Percentiles rank a stretch among this genome's conserved stretches.
Evolutionary conservation across 371 early-diverging fungal genomes (phyloP).

Genomic region (Mycotypha africana): DNA sequence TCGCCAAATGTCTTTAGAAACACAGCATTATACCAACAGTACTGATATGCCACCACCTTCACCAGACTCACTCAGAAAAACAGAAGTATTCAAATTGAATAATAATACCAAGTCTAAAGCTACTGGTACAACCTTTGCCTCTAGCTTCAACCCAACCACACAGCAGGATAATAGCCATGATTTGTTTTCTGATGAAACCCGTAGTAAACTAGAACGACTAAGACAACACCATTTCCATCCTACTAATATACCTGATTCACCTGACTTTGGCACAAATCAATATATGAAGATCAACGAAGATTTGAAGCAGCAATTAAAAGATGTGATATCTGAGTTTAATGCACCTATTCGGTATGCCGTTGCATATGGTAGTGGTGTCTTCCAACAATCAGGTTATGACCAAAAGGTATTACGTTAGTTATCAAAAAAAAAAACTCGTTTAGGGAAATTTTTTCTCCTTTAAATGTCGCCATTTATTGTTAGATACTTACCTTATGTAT

Average conservation of each 20-base stretch:
- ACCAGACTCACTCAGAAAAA: conserved; percentile 15
- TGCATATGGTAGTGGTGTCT: conserved; percentile 96
- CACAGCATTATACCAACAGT: conserved; percentile 2
- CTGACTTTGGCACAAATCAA: conserved; percentile 66
- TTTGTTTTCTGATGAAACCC: conserved; percentile 35
- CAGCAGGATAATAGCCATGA: not conserved
- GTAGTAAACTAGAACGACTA: conserved; percentile 25
- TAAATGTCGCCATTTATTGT: too few relatives aligned
- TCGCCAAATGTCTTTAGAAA: conserved; percentile 16
- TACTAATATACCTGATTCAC: conserved; percentile 50
- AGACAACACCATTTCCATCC: conserved; percentile 44
- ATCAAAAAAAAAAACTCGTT: too few relatives aligned
- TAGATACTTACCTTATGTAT: too few relatives aligned
- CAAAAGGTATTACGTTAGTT: conserved; percentile 64
- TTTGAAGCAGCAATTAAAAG: conserved; percentile 51
- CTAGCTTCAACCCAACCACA: not conserved
- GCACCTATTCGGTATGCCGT: conserved; percentile 83
- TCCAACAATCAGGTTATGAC: conserved; percentile 78
- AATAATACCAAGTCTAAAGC: not conserved
- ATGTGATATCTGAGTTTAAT: conserved; percentile 52
- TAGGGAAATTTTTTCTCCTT: too few relatives aligned
- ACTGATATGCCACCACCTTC: conserved; percentile 11
- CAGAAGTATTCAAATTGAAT: conserved; percentile 1
- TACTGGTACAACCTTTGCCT: too few relatives aligned
- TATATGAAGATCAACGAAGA: conserved; percentile 58